Percentiles rank a stretch among this genome's conserved stretches.
Conservation (phyloP, 164 flowering plant genomes). For the Platanus orientalis region DNA sequence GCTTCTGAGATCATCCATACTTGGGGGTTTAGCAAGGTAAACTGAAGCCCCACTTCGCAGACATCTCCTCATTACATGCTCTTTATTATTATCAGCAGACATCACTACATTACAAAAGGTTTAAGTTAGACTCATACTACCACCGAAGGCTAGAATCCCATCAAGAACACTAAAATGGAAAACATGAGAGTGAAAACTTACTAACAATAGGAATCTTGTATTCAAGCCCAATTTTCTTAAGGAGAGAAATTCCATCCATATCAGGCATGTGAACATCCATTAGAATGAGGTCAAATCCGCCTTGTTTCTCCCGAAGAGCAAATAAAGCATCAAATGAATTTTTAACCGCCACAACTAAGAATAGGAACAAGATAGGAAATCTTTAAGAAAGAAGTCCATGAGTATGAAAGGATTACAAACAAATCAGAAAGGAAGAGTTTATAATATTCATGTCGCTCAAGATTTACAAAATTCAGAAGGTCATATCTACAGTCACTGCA, state of each 20-base stretch:
- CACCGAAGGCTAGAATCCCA: too few species aligned
- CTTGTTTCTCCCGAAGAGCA: conserved; percentile 6
- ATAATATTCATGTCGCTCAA: too few species aligned
- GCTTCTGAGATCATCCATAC: neutral
- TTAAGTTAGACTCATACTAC: neutral
- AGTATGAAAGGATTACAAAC: too few species aligned
- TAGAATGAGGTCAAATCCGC: conserved; percentile 17
- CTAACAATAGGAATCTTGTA: conserved; percentile 11
- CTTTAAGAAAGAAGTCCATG: too few species aligned
- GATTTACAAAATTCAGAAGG: too few species aligned
- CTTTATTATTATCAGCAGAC: conserved; percentile 6
- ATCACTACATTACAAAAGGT: conserved; percentile 8
- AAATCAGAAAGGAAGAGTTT: too few species aligned
- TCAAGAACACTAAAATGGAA: too few species aligned
- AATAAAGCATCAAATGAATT: conserved; percentile 6
- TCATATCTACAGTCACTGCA: too few species aligned
- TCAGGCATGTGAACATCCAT: conserved; percentile 17
- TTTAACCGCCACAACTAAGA: conserved; percentile 5
- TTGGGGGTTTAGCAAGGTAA: conserved; percentile 5
- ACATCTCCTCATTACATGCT: conserved; percentile 1
- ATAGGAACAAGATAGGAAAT: too few species aligned
- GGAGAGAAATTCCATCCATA: conserved; percentile 16
- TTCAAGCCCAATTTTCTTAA: conserved; percentile 1
- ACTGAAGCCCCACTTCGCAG: neutral
- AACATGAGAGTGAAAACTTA: conserved; percentile 9